phyloP scores from a whole-genome alignment of 2,329 filamentous ascomycete species.

The Fusarium clavum region DNA sequence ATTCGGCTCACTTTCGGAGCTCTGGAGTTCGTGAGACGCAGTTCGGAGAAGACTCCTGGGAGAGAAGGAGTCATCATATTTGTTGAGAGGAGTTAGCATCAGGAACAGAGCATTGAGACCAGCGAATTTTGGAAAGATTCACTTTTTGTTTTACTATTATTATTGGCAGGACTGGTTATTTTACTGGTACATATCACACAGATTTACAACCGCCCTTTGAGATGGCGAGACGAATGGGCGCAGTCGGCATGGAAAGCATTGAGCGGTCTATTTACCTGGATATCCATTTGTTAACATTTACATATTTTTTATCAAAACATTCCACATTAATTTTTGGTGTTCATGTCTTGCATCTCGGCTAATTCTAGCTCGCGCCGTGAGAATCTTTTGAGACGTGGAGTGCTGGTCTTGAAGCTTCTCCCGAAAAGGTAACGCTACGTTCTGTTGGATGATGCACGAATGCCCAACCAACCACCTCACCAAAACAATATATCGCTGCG shows the following conservation, averaged over 20 bases:
- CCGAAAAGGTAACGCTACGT: conserved; percentile 23
- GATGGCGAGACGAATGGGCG: conserved; percentile 31
- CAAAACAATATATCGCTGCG: not conserved
- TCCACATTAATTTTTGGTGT: conserved; percentile 8
- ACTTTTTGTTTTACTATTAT: conserved; percentile 11
- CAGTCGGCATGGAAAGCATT: conserved; percentile 25
- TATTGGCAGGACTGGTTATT: conserved; percentile 19
- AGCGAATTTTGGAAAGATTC: conserved; percentile 17
- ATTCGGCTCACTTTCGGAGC: conserved; percentile 36
- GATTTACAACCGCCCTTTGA: conserved; percentile 27
- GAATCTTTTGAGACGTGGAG: not conserved
- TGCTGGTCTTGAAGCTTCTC: conserved; percentile 5
- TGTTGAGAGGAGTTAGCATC: conserved; percentile 34
- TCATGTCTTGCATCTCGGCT: conserved; percentile 6
- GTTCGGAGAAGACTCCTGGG: conserved; percentile 27
- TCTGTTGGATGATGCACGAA: conserved; percentile 36
- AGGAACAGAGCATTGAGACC: conserved; percentile 16
- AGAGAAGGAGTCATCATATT: conserved; percentile 34
- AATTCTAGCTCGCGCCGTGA: not conserved
- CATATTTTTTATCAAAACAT: conserved; percentile 28
- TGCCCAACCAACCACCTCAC: conserved; percentile 42
- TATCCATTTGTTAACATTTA: conserved; percentile 42
- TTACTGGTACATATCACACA: conserved; percentile 18
- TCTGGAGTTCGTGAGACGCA: conserved; percentile 27
- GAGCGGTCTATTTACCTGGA: conserved; percentile 40